Evolutionary conservation across 441 rosid genomes (phyloP).

Genomic region (Erodium moschatum): DNA sequence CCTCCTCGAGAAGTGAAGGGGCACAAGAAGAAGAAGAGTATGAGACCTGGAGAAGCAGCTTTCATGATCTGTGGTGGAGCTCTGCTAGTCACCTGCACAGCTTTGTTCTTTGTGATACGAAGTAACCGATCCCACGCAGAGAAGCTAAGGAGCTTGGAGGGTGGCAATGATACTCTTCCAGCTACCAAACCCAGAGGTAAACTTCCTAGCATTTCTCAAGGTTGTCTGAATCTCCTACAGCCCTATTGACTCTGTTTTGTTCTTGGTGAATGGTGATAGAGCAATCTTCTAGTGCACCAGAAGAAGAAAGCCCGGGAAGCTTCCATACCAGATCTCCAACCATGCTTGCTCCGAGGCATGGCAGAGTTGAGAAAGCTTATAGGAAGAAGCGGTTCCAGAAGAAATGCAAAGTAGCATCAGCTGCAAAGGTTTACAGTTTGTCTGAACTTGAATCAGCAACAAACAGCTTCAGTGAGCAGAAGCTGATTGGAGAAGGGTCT

Average conservation of each 20-base stretch:
- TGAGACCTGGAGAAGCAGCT: constrained; percentile 55
- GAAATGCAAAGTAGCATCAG: constrained; percentile 37
- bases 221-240: neutral
- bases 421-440: constrained; percentile 48
- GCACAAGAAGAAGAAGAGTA: constrained; percentile 36
- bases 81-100: constrained; percentile 50
- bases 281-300: constrained; percentile 30
- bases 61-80: constrained; percentile 52
- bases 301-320: constrained; percentile 38
- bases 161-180: constrained; percentile 43
- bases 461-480: constrained; percentile 61
- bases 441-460: constrained; percentile 77
- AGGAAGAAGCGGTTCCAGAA: constrained; percentile 47
- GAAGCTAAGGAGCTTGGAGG: constrained; percentile 31
- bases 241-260: constrained; percentile 10
- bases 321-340: constrained; percentile 38
- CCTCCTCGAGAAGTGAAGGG: constrained; percentile 30
- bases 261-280: constrained; percentile 26
- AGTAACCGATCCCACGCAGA: constrained; percentile 30
- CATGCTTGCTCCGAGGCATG: constrained; percentile 29
- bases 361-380: constrained; percentile 31
- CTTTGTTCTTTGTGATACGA: constrained; percentile 38
- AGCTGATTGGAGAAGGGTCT: constrained; percentile 74
- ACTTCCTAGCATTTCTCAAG: constrained; percentile 9
- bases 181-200: constrained; percentile 44